Evolutionary conservation across 2,329 filamentous ascomycete genomes (phyloP), one percentile per base, ranked within the genome.

Genomic region (Neonectria punicea): DNA sequence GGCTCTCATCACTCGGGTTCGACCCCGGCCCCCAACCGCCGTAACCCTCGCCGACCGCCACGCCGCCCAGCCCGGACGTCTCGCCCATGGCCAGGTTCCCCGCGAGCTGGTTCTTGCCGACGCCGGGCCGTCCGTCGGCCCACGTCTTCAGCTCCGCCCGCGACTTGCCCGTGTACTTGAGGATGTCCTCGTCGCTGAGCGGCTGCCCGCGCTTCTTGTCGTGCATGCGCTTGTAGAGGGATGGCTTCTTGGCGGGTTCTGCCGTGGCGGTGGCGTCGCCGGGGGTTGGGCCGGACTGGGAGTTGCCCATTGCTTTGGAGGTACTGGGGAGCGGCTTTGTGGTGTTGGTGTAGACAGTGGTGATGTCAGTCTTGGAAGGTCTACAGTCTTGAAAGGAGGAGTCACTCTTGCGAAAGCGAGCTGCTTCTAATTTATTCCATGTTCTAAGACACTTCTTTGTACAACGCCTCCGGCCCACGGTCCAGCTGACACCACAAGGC

Each of bases 121-220:
- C 80, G 16, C 80, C 80, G 1, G 81, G 80, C 28, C 75, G 70
- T 4, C 71, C 73, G 25, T 77, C 78, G n/a, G 78, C 76, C 80
- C 81, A 82, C 2, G 70, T 36, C 22, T 74, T 71, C 56, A 83
- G 72, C 69, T 79, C 72, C 2, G 73, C 74, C 43, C 77, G 76
- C 32, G 70, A 71, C 67, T 77, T 82, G 70, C 81, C 81, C 36
- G 80, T 82, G 75, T 81, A 81, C 65, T 81, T 81, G 30, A 74
- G 54, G 30, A 83, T 68, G 65, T 81, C 80, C 11, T 79, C 79
- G 62, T 82, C 80, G 66, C 75, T 78, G 50, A 80, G 75, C 22
- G 72, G 69, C 11, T 62, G 56, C 50, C 73, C 69, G 41, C 70
- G 71, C 67, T 80, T 80, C 46, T 74, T 72, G 50, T 76, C 74